Conservation (phyloP, 306 rosid species). For the Lotus japonicus region DNA sequence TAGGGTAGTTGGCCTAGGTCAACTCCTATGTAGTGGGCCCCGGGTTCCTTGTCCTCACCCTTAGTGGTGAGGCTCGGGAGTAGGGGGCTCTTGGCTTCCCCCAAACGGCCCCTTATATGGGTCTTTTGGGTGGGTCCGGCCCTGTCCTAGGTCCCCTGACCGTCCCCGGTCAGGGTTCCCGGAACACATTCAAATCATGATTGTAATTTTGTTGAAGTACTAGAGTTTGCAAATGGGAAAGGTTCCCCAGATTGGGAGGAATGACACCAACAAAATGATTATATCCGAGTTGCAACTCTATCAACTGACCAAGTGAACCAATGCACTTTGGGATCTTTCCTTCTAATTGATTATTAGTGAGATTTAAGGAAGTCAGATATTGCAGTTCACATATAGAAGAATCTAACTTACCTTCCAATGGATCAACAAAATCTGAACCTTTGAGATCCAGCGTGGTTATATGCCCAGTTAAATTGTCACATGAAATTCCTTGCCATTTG, state of each 20-base stretch:
- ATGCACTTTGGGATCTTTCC: not conserved
- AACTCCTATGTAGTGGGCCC: too few species aligned
- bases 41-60: too few species aligned
- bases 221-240: not conserved
- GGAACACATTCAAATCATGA: too few species aligned
- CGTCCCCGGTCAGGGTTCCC: too few species aligned
- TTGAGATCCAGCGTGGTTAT: not conserved
- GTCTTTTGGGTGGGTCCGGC: too few species aligned
- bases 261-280: not conserved
- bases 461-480: not conserved
- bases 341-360: not conserved
- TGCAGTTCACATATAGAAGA: not conserved
- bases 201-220: too few species aligned
- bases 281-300: not conserved
- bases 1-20: too few species aligned
- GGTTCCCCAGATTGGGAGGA: not conserved
- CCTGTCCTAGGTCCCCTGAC: too few species aligned
- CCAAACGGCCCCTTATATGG: too few species aligned
- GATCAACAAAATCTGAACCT: not conserved
- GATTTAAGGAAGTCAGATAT: not conserved
- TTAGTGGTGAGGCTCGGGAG: too few species aligned
- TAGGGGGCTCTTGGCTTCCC: too few species aligned
- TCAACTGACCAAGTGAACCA: not conserved
- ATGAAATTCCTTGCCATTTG: not conserved
- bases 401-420: not conserved